Percentiles rank a stretch among this genome's conserved stretches.
Conservation (phyloP, 2,329 filamentous ascomycete genomes). For the Phyllosticta ampelicida region DNA sequence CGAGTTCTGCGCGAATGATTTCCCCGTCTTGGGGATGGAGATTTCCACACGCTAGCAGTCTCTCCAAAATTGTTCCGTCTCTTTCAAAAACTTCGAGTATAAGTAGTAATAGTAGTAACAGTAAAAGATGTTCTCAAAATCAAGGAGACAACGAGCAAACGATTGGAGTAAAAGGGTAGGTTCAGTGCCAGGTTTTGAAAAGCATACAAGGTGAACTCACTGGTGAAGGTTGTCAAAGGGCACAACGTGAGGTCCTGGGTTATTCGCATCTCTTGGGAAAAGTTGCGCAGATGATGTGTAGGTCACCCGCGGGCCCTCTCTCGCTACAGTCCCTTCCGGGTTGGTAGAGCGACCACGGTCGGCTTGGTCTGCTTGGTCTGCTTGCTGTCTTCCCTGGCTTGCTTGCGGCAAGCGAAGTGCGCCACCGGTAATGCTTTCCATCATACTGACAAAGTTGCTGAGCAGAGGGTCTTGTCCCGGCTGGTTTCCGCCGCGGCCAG, state of each 20-base stretch:
- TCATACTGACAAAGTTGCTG: constrained; percentile 35
- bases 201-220: constrained; percentile 24
- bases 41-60: too few relatives aligned
- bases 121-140: too few relatives aligned
- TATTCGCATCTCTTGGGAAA: constrained; percentile 41
- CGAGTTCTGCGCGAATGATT: too few relatives aligned
- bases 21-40: too few relatives aligned
- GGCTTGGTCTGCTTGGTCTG: constrained; percentile 14
- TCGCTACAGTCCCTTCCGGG: constrained; percentile 12
- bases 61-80: too few relatives aligned
- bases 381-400: constrained; percentile 12
- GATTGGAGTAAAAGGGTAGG: too few relatives aligned
- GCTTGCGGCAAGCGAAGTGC: background rate
- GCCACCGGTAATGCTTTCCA: constrained; percentile 34
- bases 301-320: constrained; percentile 17
- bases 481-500: background rate
- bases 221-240: constrained; percentile 38
- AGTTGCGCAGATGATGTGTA: constrained; percentile 27
- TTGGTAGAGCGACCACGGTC: constrained; percentile 2
- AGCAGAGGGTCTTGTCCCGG: constrained; percentile 19
- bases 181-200: too few relatives aligned
- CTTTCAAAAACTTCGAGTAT: too few relatives aligned
- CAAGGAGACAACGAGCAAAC: too few relatives aligned
- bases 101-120: too few relatives aligned
- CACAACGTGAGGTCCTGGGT: constrained; percentile 36